These are phyloP conservation scores for Blastomyces gilchristii DNA, from an alignment of 2,329 filamentous ascomycete species.

Conservation along the genomic window DNA sequence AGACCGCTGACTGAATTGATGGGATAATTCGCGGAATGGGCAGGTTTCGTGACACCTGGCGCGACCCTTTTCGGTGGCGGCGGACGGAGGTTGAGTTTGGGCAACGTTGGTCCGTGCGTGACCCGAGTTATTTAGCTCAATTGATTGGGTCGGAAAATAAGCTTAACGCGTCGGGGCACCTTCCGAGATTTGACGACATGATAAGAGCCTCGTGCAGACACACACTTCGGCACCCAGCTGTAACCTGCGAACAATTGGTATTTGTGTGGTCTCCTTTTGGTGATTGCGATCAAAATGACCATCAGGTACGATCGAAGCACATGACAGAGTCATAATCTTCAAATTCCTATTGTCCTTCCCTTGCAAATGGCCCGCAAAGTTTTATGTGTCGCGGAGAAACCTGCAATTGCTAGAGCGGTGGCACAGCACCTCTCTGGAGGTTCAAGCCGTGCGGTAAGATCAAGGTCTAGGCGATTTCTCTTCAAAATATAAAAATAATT, in stretches of 20 bases:
- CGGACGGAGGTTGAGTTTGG: background rate
- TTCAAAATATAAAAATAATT: background rate
- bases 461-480: background rate
- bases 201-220: background rate
- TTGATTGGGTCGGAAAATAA: constrained; percentile 6
- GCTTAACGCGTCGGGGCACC: constrained; percentile 11
- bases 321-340: constrained; percentile 11
- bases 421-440: constrained; percentile 80
- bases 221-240: background rate
- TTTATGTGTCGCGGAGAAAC: constrained; percentile 75
- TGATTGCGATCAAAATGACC: background rate
- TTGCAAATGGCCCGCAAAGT: constrained; percentile 43
- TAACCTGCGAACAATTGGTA: background rate
- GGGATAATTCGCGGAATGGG: background rate
- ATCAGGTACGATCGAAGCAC: background rate
- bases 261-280: background rate
- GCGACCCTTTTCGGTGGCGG: background rate
- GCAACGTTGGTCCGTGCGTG: constrained; percentile 9
- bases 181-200: constrained; percentile 12
- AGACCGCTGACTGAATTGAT: constrained; percentile 4
- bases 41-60: background rate
- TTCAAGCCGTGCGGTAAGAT: constrained; percentile 55
- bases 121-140: too few species aligned
- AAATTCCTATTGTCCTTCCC: background rate
- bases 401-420: constrained; percentile 90